Evolutionary conservation across 2,329 filamentous ascomycete species (phyloP), one percentile per base, ranked within the genome.

Genomic region (Lizonia empirigonia): DNA sequence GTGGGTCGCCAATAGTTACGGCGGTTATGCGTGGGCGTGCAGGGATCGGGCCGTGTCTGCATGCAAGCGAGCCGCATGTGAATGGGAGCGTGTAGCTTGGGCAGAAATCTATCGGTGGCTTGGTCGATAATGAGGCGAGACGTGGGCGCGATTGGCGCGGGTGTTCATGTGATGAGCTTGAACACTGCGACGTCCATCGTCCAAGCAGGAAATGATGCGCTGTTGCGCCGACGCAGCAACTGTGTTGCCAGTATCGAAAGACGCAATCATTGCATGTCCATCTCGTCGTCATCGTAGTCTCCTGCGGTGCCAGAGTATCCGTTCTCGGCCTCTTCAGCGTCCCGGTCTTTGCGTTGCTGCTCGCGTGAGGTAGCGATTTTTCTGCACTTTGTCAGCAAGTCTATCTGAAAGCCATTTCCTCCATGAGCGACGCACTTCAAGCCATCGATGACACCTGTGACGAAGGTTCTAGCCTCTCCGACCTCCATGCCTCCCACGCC

Each of bases 401-500:
- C 7, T 5, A 9, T 8, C 13, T n/a, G 8, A 20, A 22, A 19
- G 15, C 7, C 15, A 10, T 2, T 15, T 9, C 10, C 4, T 3
- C 22, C 8, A 10, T 8, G 18, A 16, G 19, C 12, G 12, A 32
- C 49, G 38, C 73, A 82, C 81, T 83, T 79, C 64, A 97, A 80
- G 4, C 90, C 91, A 71, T 97, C 92, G 58, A 97, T 87, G 2
- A 97, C 90, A 1, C 89, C 90, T 1, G 85, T 80, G 55, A 97
- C 85, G 68, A 97, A 96, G 0, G 85, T 87, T 64, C 93, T 82
- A 47, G 86, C 89, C 77, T 97, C 93, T 0, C 89, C 88, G 38
- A 97, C 80, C 77, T 99, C 94, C 88, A 97, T 91, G 2, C 90
- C 90, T 2, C 94, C 94, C 0, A 97, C 89, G 18, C 93, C 93